Conservation (phyloP, 2,329 filamentous ascomycete genomes). For the Cercospora beticola region DNA sequence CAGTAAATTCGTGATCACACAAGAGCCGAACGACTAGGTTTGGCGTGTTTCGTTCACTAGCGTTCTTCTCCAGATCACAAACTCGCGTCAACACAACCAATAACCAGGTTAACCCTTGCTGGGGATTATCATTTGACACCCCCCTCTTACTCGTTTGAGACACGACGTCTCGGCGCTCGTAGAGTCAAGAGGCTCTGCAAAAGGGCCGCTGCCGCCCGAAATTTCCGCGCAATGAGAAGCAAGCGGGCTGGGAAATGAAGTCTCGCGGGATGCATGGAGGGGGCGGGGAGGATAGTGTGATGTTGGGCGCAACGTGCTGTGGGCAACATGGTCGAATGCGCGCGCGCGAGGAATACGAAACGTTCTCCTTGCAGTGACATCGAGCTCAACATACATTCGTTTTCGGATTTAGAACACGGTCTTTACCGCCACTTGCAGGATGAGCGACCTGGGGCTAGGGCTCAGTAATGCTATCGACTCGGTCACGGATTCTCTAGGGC, state of each 20-base stretch:
- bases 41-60: neutral
- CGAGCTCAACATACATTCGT: neutral
- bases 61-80: neutral
- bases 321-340: neutral
- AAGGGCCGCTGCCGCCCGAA: neutral
- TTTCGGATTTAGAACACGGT: neutral
- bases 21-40: neutral
- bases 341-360: neutral
- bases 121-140: neutral
- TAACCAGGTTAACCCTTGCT: neutral
- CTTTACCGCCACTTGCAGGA: neutral
- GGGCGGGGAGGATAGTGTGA: neutral
- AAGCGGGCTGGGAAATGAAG: neutral
- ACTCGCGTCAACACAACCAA: neutral
- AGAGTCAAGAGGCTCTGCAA: neutral
- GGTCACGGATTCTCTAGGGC: neutral
- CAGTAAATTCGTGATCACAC: neutral
- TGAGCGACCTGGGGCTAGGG: constrained; percentile 3
- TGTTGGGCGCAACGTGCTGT: neutral
- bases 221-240: neutral
- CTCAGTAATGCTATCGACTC: constrained; percentile 2
- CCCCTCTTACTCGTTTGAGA: neutral
- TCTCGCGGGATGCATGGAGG: neutral
- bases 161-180: neutral
- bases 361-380: neutral